A percentile compares a stretch with the other conserved stretches of the same genome.
Conservation (phyloP, 306 rosid genomes). For the Calophaca sinica region DNA sequence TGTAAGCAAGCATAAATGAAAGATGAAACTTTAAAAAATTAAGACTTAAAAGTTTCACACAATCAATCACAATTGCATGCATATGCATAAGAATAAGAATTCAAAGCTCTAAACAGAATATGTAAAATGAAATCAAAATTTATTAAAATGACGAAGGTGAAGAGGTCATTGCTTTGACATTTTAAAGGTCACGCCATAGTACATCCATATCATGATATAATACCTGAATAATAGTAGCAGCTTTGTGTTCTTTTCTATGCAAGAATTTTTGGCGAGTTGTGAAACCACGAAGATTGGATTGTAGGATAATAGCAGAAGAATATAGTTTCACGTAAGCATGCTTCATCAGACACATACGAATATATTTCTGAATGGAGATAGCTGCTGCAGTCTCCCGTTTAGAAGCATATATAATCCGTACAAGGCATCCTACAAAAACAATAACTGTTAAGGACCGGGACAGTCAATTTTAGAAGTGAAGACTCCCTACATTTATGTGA, state of each 20-base stretch:
- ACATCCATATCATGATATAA: slow-evolving; percentile 9
- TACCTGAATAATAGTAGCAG: slow-evolving; percentile 91
- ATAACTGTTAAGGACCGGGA: slow-evolving; percentile 35
- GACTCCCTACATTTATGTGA: not conserved
- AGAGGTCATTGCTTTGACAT: not conserved
- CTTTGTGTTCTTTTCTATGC: slow-evolving; percentile 73
- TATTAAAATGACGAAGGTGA: not conserved
- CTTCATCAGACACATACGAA: slow-evolving; percentile 66
- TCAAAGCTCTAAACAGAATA: slow-evolving; percentile 18
- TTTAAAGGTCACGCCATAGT: slow-evolving; percentile 32
- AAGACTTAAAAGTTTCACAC: slow-evolving; percentile 1
- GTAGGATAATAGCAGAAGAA: slow-evolving; percentile 68
- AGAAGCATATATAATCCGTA: slow-evolving; percentile 62
- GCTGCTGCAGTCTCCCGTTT: slow-evolving; percentile 78
- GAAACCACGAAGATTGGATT: slow-evolving; percentile 75
- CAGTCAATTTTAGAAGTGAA: slow-evolving; percentile 11
- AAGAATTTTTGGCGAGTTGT: slow-evolving; percentile 67
- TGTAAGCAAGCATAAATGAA: not conserved
- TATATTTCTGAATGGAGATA: slow-evolving; percentile 66
- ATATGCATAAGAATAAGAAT: slow-evolving; percentile 25
- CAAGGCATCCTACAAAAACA: slow-evolving; percentile 70
- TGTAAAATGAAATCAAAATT: slow-evolving; percentile 3
- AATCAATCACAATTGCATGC: slow-evolving; percentile 17
- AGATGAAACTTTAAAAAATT: slow-evolving; percentile 8
- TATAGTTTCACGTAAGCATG: slow-evolving; percentile 56